These are phyloP conservation scores for Extremus antarcticus DNA, from an alignment of 495 filamentous ascomycete species.

Conservation along the genomic window DNA sequence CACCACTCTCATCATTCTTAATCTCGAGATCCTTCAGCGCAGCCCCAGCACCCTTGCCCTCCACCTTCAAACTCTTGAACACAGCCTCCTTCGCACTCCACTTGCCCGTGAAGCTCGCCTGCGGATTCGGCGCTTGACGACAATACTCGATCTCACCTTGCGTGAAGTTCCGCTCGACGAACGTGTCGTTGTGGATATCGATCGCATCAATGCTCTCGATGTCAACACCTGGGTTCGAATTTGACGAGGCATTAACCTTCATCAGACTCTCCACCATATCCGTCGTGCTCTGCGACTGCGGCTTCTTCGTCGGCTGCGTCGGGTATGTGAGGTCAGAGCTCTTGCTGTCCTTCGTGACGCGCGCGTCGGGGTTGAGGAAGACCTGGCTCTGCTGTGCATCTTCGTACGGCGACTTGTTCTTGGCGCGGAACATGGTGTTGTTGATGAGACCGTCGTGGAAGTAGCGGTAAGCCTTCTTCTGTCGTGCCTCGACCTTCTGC, in stretches of 20 bases:
- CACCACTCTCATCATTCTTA: slow-evolving; percentile 63
- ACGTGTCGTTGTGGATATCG: slow-evolving; percentile 86
- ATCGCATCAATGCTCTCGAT: slow-evolving; percentile 76
- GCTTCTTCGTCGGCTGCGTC: slow-evolving; percentile 42
- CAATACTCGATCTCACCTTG: slow-evolving; percentile 73
- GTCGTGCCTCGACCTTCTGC: slow-evolving; percentile 75
- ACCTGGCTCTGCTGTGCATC: slow-evolving; percentile 75
- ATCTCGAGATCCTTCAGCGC: slow-evolving; percentile 94
- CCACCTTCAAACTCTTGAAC: slow-evolving; percentile 92
- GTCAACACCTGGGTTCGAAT: slow-evolving; percentile 84
- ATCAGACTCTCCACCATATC: slow-evolving; percentile 71
- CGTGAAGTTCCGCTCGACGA: slow-evolving; percentile 93
- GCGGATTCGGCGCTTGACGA: slow-evolving; percentile 60
- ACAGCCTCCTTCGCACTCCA: slow-evolving; percentile 98
- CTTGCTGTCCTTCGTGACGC: slow-evolving; percentile 79
- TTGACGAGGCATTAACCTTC: slow-evolving; percentile 54
- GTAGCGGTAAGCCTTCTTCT: slow-evolving; percentile 97
- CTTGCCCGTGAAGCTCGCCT: slow-evolving; percentile 78
- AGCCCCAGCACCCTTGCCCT: slow-evolving; percentile 76
- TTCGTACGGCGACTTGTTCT: slow-evolving; percentile 78
- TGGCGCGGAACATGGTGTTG: slow-evolving; percentile 94
- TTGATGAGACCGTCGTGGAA: slow-evolving; percentile 96
- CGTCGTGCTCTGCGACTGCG: slow-evolving; percentile 50
- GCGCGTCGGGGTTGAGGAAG: slow-evolving; percentile 90
- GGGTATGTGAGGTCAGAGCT: slow-evolving; percentile 65